Evolutionary conservation across 441 rosid genomes (phyloP), one percentile per base, ranked within the genome.

Genomic region (Populus hybrid): DNA sequence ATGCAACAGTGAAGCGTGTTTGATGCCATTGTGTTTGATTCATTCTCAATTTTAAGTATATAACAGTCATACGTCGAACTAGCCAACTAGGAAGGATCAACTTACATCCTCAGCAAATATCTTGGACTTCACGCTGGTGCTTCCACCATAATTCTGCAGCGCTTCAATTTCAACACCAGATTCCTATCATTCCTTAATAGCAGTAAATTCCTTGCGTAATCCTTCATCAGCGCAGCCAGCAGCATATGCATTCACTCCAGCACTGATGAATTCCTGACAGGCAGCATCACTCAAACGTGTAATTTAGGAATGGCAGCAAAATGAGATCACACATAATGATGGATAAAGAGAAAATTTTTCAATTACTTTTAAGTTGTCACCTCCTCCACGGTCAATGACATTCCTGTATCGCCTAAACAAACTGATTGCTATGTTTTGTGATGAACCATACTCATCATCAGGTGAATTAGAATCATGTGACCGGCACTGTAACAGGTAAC

Each of bases 161-260:
- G 77, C 82, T 75, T 91, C 92, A 35, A 93, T 88, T 87, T 88
- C 88, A 16, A 88, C 61, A 7, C 95, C 97, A 0, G 91, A 87
- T 78, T 94, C 93, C 82, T 84, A n/a, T n/a, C n/a, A n/a, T n/a
- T n/a, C n/a, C n/a, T n/a, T 88, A 84, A 94, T 80, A 72, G 89
- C 97, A 63, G 56, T 72, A 68, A 93, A 94, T 83, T 94, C 98
- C 77, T 87, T 87, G 77, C 92, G 84, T 61, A 94, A 83, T 69
- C 95, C 98, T 81, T 93, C 90, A 50, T 89, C 93, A 0, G 93
- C 88, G 83, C 98, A 94, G 24, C 99, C 99, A 11, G 93, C 84
- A 2, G 98, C 92, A 18, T 94, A 93, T 35, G 99, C 97, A 69
- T 91, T 94, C 40, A 94, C 98, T 40, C 95, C 95, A 71, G 99